Evolutionary conservation across 2,329 filamentous ascomycete species (phyloP), one percentile per base, ranked within the genome.

Genomic region (Epichloe typhina): DNA sequence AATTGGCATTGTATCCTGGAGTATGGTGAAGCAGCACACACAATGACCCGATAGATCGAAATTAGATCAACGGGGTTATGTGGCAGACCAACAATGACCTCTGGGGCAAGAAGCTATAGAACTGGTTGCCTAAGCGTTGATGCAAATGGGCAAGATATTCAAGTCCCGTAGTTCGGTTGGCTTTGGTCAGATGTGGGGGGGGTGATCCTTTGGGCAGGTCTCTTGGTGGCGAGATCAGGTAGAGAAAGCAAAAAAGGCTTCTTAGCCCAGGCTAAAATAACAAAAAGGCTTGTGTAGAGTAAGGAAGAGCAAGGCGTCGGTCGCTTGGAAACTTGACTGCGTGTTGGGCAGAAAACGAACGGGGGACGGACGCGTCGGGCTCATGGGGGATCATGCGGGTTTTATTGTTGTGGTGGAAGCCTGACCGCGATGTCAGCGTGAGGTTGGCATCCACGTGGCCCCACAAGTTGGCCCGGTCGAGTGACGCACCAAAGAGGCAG

Each of bases 351-450:
- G 64, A 51, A 49, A 66, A 66, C 61, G 56, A 59, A 59, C 13
- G 51, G 50, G 60, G 58, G 57, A 60, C 55, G 47, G 53, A 54
- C 21, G 62, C 37, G 62, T 69, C 66, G 66, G 67, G 66, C 61
- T 64, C 58, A 64, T 68, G 70, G 72, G 72, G 71, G 68, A 47
- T 66, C 63, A 62, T 65, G 67, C 68, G 69, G 71, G 67, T 74
- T 76, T 76, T 76, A 76, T 66, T 61, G 60, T 66, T 58, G 57
- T 56, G 49, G 57, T 61, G 53, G 53, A 58, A 55, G 58, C 59
- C 60, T 59, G 62, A 65, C 57, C 39, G 47, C 47, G 53, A 52
- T 51, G 47, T 56, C 48, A 57, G 21, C 53, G 51, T 52, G 53
- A 52, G 39, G 45, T 33, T 31, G 37, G 42, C 26, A 36, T 15